A percentile compares a stretch with the other conserved stretches of the same genome.
Conservation (phyloP, 768 basidiomycete genomes). For the Psilocybe subaeruginosa region DNA sequence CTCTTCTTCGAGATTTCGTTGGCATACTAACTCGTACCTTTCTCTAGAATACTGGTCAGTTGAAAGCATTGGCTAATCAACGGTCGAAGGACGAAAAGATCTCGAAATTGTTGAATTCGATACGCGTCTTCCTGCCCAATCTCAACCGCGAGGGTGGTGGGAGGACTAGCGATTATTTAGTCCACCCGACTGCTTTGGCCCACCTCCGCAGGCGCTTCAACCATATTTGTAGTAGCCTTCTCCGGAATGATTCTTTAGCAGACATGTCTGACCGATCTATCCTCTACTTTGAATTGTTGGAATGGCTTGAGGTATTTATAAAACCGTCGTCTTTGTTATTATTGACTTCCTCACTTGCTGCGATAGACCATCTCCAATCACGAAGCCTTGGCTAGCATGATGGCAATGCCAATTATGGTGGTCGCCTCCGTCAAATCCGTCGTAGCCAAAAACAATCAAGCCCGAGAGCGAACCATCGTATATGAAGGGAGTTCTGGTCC, state of each 20-base stretch:
- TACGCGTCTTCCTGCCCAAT: constrained; percentile 86
- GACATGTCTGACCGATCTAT: constrained; percentile 91
- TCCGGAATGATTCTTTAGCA: constrained; percentile 89
- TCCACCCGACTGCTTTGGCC: constrained; percentile 90
- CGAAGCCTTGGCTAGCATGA: constrained; percentile 92
- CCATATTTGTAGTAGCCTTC: constrained; percentile 79
- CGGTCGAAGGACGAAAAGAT: constrained; percentile 74
- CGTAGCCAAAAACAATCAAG: constrained; percentile 57
- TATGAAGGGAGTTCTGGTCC: constrained; percentile 94
- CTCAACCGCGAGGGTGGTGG: constrained; percentile 76
- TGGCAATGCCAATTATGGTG: constrained; percentile 98
- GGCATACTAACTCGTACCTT: constrained; percentile 1
- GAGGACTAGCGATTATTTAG: constrained; percentile 85
- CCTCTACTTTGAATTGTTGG: constrained; percentile 87
- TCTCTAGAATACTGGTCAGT: constrained; percentile 73
- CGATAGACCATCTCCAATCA: constrained; percentile 88
- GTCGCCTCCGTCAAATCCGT: constrained; percentile 67
- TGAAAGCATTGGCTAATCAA: constrained; percentile 78
- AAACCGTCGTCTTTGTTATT: not conserved
- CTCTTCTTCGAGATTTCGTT: not conserved
- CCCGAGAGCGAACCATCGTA: constrained; percentile 80
- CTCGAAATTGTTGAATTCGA: constrained; percentile 62
- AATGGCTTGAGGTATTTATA: constrained; percentile 83
- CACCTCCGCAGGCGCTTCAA: constrained; percentile 93
- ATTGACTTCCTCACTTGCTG: constrained; percentile 5